Evolutionary conservation across 2,329 filamentous ascomycete species (phyloP).

Genomic region (Monilinia vaccinii-corymbosi): DNA sequence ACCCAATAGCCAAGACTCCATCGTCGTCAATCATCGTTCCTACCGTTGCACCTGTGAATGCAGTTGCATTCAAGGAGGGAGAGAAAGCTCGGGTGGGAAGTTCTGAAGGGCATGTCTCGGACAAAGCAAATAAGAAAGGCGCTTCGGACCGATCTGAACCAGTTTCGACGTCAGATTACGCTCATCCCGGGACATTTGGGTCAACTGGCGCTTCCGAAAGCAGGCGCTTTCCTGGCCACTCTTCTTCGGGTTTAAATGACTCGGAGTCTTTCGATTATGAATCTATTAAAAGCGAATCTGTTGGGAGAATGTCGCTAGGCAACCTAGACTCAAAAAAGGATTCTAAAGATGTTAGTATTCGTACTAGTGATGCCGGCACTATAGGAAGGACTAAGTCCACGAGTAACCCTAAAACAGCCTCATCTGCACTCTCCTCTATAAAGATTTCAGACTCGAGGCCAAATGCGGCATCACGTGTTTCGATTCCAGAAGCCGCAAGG

Average conservation of each 20-base stretch:
- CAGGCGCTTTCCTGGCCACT: conserved; percentile 9
- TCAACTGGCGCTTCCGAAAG: conserved; percentile 16
- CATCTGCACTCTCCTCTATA: conserved; percentile 26
- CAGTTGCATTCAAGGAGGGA: conserved; percentile 40
- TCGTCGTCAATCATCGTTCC: conserved; percentile 31
- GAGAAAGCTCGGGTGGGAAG: conserved; percentile 35
- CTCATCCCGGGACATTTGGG: conserved; percentile 13
- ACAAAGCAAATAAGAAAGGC: conserved; percentile 6
- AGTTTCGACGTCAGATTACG: conserved; percentile 7
- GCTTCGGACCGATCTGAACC: neutral
- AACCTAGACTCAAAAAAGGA: conserved; percentile 7
- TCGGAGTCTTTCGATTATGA: conserved; percentile 19
- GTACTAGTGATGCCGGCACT: conserved; percentile 20
- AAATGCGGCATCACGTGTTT: conserved; percentile 16
- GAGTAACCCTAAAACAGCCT: conserved; percentile 27
- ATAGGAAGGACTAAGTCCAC: conserved; percentile 16
- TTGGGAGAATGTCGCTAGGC: neutral
- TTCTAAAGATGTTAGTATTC: conserved; percentile 8
- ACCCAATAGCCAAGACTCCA: conserved; percentile 27
- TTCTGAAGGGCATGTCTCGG: conserved; percentile 1
- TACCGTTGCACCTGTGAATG: conserved; percentile 40
- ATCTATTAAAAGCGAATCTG: conserved; percentile 6
- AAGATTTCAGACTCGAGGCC: conserved; percentile 27
- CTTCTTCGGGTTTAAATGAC: conserved; percentile 15
- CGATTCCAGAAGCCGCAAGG: conserved; percentile 27